Conservation (phyloP, 805 yeast genomes). For the Zygotorulaspora florentina region DNA sequence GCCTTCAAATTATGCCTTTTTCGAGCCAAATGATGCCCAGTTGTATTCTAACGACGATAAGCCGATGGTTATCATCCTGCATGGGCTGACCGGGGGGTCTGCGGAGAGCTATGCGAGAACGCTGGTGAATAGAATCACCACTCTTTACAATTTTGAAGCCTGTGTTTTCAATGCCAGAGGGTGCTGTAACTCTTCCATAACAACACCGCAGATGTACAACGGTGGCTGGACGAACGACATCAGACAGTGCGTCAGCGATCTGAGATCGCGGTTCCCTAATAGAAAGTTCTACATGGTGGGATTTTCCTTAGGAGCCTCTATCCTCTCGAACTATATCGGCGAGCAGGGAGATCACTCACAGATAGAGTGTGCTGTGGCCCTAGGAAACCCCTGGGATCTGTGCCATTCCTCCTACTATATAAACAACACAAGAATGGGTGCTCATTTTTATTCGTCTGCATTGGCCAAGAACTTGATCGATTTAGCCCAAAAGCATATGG, state of each 20-base stretch:
- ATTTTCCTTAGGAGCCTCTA: constrained; percentile 73
- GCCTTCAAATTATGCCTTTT: constrained; percentile 25
- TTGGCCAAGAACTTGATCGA: constrained; percentile 47
- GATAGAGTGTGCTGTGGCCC: constrained; percentile 52
- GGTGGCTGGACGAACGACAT: constrained; percentile 73
- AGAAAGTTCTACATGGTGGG: constrained; percentile 71
- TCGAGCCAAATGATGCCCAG: constrained; percentile 40
- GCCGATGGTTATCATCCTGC: constrained; percentile 64
- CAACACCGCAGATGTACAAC: constrained; percentile 65
- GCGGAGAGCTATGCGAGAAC: constrained; percentile 72
- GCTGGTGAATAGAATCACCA: constrained; percentile 42
- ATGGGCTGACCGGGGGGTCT: constrained; percentile 85
- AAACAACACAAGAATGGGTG: constrained; percentile 41
- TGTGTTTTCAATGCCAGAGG: constrained; percentile 73
- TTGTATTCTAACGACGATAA: constrained; percentile 35
- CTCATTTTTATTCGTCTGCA: constrained; percentile 45
- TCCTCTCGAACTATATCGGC: constrained; percentile 69
- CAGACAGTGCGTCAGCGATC: constrained; percentile 48
- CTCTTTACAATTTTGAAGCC: constrained; percentile 47
- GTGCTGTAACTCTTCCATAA: constrained; percentile 63
- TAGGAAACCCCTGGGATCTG: constrained; percentile 76
- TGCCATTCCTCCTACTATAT: constrained; percentile 45
- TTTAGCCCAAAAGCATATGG: constrained; percentile 42
- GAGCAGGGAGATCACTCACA: constrained; percentile 48
- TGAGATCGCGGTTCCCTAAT: constrained; percentile 51